Conservation (phyloP, 257 asterid species). For the Solanum chilense region DNA sequence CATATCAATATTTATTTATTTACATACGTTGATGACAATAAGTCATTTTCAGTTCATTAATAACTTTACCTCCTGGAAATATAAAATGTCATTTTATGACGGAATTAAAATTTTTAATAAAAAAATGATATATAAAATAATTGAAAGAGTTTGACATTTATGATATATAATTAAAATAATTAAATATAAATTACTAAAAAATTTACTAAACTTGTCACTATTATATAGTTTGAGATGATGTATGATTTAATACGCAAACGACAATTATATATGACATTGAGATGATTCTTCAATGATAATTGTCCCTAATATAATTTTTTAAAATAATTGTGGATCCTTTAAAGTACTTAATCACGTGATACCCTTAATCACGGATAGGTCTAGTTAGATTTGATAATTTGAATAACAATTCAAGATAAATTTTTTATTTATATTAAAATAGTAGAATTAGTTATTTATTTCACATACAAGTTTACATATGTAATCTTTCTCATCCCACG, state of each 20-base stretch:
- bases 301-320: neutral
- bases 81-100: neutral
- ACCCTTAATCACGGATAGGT: neutral
- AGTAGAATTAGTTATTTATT: neutral
- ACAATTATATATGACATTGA: neutral
- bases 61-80: neutral
- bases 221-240: neutral
- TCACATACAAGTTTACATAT: neutral
- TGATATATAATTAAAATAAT: too few relatives aligned
- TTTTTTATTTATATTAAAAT: neutral
- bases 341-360: neutral
- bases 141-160: too few relatives aligned
- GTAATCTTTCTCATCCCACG: neutral
- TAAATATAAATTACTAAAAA: too few relatives aligned
- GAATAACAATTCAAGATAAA: neutral
- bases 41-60: neutral
- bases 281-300: neutral
- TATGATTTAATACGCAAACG: neutral
- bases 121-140: fast-evolving
- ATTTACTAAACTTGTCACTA: neutral
- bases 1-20: neutral
- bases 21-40: neutral
- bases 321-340: neutral
- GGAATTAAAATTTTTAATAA: too few relatives aligned
- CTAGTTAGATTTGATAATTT: neutral